Evolutionary conservation across 2,329 filamentous ascomycete genomes (phyloP).

Genomic region (Coccinonectria pachysandricola): DNA sequence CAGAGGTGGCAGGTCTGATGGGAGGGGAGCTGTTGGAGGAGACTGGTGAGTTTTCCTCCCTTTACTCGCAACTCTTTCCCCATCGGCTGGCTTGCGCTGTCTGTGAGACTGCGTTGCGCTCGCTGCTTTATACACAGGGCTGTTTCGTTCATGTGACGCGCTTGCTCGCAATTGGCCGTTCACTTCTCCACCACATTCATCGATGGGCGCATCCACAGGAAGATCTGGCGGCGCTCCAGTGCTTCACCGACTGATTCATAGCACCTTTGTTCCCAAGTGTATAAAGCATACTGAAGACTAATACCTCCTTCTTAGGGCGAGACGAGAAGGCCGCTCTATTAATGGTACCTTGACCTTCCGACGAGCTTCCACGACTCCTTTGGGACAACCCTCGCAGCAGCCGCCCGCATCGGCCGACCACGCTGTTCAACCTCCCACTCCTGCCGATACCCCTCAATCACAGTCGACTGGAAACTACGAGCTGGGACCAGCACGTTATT

Average conservation of each 20-base stretch:
- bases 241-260: no score
- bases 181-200: no score
- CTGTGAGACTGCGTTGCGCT: no score
- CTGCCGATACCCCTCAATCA: conserved; percentile 24
- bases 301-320: conserved; percentile 42
- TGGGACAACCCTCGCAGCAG: conserved; percentile 30
- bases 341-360: conserved; percentile 58
- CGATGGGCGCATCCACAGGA: no score
- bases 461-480: conserved; percentile 21
- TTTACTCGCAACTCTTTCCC: conserved; percentile 4
- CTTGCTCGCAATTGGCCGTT: no score
- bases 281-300: no score
- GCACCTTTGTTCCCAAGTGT: no score
- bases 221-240: no score
- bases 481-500: conserved; percentile 51
- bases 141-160: no score
- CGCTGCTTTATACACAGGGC: no score
- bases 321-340: conserved; percentile 45
- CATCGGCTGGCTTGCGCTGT: conserved; percentile 1
- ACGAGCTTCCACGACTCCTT: conserved; percentile 49
- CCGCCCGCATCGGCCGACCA: conserved; percentile 25
- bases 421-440: conserved; percentile 28
- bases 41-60: conserved; percentile 54
- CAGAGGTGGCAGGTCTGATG: conserved; percentile 48
- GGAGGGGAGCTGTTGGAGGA: conserved; percentile 46